Evolutionary conservation across 1,139 yeast species (phyloP).

Genomic region (Magnusiomyces sp.): DNA sequence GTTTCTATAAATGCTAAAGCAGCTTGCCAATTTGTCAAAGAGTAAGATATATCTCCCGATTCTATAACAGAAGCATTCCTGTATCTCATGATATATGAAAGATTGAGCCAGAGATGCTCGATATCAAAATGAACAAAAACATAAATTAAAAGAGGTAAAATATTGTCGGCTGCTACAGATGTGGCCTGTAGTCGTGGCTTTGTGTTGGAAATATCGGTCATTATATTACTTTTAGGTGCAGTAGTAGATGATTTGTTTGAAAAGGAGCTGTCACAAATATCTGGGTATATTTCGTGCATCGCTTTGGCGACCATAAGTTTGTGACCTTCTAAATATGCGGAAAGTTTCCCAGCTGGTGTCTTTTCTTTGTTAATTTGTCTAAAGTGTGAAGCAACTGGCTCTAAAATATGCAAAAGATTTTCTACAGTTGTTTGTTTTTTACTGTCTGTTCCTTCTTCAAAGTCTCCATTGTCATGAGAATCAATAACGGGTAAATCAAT

Average conservation of each 20-base stretch:
- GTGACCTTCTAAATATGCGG: conserved; percentile 4
- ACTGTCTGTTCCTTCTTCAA: not conserved
- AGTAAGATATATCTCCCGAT: conserved; percentile 47
- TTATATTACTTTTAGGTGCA: not conserved
- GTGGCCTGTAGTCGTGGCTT: too few species aligned
- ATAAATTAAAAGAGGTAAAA: conserved; percentile 48
- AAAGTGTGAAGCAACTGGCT: conserved; percentile 23
- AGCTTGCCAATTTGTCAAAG: conserved; percentile 58
- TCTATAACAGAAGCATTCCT: conserved; percentile 38
- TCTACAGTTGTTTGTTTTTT: not conserved
- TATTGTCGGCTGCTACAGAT: conserved; percentile 39
- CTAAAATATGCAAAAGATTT: conserved; percentile 1
- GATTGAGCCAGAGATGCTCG: conserved; percentile 41
- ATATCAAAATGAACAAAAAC: conserved; percentile 39
- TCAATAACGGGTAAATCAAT: conserved; percentile 12
- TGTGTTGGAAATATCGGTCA: not conserved
- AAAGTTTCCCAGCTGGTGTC: conserved; percentile 4
- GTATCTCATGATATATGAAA: conserved; percentile 48
- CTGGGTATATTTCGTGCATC: not conserved
- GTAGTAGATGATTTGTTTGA: not conserved
- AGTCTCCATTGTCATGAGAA: conserved; percentile 7
- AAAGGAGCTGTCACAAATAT: not conserved
- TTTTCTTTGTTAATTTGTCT: conserved; percentile 19
- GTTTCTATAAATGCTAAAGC: conserved; percentile 47
- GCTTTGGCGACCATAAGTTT: conserved; percentile 2